Evolutionary conservation across 208 protist species (phyloP).

Genomic region (Naegleria gruberi): DNA sequence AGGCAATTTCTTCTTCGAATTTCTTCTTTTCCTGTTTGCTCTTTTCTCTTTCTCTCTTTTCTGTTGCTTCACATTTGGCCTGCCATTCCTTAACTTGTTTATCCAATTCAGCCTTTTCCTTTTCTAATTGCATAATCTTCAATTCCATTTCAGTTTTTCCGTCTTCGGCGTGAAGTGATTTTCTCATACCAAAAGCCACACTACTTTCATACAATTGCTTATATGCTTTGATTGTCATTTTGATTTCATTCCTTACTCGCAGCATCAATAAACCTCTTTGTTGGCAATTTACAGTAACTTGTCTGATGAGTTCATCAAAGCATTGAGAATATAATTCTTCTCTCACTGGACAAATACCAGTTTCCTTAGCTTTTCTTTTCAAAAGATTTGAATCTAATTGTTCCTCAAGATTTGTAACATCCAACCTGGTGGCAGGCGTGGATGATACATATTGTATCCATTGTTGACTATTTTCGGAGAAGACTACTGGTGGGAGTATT

Average conservation of each 20-base stretch:
- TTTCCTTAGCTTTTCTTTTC: conserved; percentile 78
- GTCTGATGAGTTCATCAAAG: conserved; percentile 93
- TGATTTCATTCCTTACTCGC: conserved; percentile 86
- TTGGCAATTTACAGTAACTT: conserved; percentile 93
- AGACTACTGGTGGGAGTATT: conserved; percentile 61
- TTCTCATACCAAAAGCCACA: conserved; percentile 86
- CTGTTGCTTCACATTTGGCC: conserved; percentile 75
- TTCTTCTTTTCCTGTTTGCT: conserved; percentile 74
- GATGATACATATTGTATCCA: conserved; percentile 70
- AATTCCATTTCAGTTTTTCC: conserved; percentile 85
- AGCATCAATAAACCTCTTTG: conserved; percentile 91
- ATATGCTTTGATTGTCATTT: conserved; percentile 75
- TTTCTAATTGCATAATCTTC: conserved; percentile 75
- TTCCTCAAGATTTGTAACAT: conserved; percentile 72
- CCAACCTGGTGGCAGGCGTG: conserved; percentile 67
- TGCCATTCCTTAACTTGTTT: conserved; percentile 61
- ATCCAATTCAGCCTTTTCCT: conserved; percentile 84
- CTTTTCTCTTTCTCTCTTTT: conserved; percentile 64
- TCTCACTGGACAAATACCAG: conserved; percentile 89
- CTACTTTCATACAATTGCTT: conserved; percentile 68
- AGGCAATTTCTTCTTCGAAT: conserved; percentile 65
- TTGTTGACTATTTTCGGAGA: conserved; percentile 55
- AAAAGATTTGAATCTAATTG: conserved; percentile 72
- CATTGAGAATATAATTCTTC: conserved; percentile 90
- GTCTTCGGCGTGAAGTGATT: conserved; percentile 93